phyloP scores from a whole-genome alignment of 805 yeast genomes.

The Candida ulmi region DNA sequence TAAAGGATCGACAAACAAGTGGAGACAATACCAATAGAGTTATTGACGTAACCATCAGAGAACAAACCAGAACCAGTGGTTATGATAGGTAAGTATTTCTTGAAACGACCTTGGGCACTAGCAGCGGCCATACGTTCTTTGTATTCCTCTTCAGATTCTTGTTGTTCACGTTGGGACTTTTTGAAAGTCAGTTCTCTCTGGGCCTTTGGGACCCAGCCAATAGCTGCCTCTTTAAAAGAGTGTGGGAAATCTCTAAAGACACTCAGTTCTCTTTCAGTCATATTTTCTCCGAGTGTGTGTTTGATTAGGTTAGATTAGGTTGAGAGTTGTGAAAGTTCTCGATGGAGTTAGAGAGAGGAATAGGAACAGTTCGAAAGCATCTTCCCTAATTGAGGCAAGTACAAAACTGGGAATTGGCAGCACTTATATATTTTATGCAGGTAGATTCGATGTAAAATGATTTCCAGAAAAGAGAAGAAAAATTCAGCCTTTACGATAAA shows the following conservation, averaged over 20 bases:
- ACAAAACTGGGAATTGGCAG: too few species aligned
- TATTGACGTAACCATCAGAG: constrained; percentile 90
- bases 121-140: constrained; percentile 13
- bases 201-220: constrained; percentile 38
- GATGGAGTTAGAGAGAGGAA: too few species aligned
- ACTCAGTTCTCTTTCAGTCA: not conserved
- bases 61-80: constrained; percentile 91
- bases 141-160: constrained; percentile 23
- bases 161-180: constrained; percentile 23
- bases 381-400: too few species aligned
- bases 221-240: constrained; percentile 29
- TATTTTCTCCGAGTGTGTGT: too few species aligned
- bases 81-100: constrained; percentile 59
- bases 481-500: too few species aligned
- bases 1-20: constrained; percentile 65
- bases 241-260: constrained; percentile 44
- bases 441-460: too few species aligned
- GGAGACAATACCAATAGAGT: constrained; percentile 72
- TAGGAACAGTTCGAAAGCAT: too few species aligned
- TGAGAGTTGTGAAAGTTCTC: too few species aligned
- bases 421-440: too few species aligned
- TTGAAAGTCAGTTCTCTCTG: constrained; percentile 37
- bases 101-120: constrained; percentile 16
- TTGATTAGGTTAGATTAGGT: too few species aligned
- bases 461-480: too few species aligned